Evolutionary conservation across 345 rosid genomes (phyloP).

Genomic region (Salix purpurea): DNA sequence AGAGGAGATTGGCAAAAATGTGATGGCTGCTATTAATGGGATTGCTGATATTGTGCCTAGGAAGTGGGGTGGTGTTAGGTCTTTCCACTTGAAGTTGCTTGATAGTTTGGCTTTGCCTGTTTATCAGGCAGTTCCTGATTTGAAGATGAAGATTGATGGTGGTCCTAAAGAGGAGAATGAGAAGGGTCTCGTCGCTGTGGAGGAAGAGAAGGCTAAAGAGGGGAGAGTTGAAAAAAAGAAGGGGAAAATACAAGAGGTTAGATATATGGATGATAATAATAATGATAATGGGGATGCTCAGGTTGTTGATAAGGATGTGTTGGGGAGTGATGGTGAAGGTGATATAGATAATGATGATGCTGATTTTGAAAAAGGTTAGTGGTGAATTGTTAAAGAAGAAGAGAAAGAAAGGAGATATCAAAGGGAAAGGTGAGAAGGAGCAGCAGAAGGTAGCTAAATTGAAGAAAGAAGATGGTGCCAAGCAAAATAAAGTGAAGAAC

Average conservation of each 20-base stretch:
- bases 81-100: constrained; percentile 62
- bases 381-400: constrained; percentile 18
- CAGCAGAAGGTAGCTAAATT: constrained; percentile 9
- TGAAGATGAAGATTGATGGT: constrained; percentile 57
- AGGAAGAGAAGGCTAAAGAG: constrained; percentile 9
- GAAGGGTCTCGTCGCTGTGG: neutral
- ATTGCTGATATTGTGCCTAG: constrained; percentile 57
- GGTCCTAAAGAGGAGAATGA: constrained; percentile 5
- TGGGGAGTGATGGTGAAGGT: constrained; percentile 25
- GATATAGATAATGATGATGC: constrained; percentile 10
- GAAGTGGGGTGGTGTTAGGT: constrained; percentile 66
- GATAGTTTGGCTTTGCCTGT: constrained; percentile 73
- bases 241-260: constrained; percentile 74
- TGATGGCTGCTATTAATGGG: constrained; percentile 51
- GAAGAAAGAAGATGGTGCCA: constrained; percentile 2
- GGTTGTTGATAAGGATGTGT: constrained; percentile 9
- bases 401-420: constrained; percentile 27
- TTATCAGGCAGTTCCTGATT: constrained; percentile 65
- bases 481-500: neutral
- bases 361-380: constrained; percentile 11
- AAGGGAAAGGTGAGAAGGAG: constrained; percentile 10
- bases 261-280: constrained; percentile 61
- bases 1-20: constrained; percentile 48
- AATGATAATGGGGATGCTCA: constrained; percentile 32
- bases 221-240: constrained; percentile 40